Evolutionary conservation across 176 grass and related monocot species (phyloP), one percentile per base, ranked within the genome.

Genomic region (Cenchrus americanus): DNA sequence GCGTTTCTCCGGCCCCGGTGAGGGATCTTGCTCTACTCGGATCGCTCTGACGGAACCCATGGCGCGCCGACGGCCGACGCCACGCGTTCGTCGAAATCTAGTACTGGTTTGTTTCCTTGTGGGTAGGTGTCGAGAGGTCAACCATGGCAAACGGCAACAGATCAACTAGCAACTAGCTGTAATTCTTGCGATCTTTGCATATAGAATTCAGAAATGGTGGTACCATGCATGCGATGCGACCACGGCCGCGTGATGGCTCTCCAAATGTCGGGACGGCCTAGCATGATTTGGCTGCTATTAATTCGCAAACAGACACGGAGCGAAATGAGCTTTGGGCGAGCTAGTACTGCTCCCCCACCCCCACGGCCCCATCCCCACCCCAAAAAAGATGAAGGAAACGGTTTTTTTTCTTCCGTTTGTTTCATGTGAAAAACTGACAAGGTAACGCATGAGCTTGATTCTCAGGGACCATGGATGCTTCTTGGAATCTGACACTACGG

Each of bases 81-180:
- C 48, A 24, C 21, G 21, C 11, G 58, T 61, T 19, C 14, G 67
- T 52, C 14, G 15, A 74, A 42, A 55, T 78, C 47, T 59, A 50
- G 58, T 51, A 32, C 17, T 17, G 37, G n/a, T 17, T 12, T 8
- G 13, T 79, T 67, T 53, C 44, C 78, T 82, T 37, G 18, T 10
- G 5, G 57, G 18, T 65, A 72, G 60, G 58, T 58, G 34, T 14
- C 18, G 26, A 62, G 46, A 66, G 49, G 73, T 86, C 88, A 90
- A 86, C 83, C 55, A 65, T 62, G 71, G 40, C 41, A 44, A 44
- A 44, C 10, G 43, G 43, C 47, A 22, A 41, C 11, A 7, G 57
- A 43, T 79, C 40, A 10, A 34, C 65, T 37, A 9, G 13, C 4
- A 32, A 40, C 4, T 44, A 40, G 60, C 41, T 80, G 60, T 22